These are phyloP conservation scores for Durio zibethinus DNA, from an alignment of 345 rosid species.

Conservation along the genomic window DNA sequence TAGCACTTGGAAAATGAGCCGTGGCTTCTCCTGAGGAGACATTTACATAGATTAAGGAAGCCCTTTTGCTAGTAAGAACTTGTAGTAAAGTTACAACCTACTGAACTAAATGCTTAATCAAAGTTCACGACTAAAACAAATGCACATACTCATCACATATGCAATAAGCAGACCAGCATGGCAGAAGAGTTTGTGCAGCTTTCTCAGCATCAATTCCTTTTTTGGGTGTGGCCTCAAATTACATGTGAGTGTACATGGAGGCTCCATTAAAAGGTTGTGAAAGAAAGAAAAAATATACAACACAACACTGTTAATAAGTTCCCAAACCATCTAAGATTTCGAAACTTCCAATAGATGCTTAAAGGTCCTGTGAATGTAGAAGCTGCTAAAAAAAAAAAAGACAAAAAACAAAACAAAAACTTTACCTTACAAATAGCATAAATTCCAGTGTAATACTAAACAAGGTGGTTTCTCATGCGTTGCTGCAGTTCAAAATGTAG, in stretches of 20 bases:
- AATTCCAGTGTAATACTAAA: too few species aligned
- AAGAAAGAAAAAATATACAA: background rate
- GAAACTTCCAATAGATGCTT: too few species aligned
- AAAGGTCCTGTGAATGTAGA: too few species aligned
- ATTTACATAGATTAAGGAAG: constrained; percentile 58
- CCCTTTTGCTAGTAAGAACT: constrained; percentile 41
- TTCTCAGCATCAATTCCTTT: constrained; percentile 49
- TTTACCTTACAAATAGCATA: too few species aligned
- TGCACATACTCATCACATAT: constrained; percentile 57
- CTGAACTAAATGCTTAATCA: background rate
- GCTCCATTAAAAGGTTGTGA: constrained; percentile 38
- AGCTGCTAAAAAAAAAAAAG: too few species aligned
- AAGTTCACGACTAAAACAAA: background rate
- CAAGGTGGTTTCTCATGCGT: too few species aligned
- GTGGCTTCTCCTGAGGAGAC: constrained; percentile 72
- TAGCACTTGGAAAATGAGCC: constrained; percentile 57
- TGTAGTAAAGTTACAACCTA: background rate
- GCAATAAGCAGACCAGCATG: constrained; percentile 65
- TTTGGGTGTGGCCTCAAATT: constrained; percentile 57
- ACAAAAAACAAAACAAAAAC: too few species aligned
- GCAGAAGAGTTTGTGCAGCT: constrained; percentile 59
- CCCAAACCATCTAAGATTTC: background rate
- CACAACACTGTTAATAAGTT: background rate
- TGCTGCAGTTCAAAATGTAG: too few species aligned
- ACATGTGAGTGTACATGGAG: constrained; percentile 50